These are phyloP conservation scores for Viola odorata DNA, from an alignment of 345 rosid species.

Conservation along the genomic window DNA sequence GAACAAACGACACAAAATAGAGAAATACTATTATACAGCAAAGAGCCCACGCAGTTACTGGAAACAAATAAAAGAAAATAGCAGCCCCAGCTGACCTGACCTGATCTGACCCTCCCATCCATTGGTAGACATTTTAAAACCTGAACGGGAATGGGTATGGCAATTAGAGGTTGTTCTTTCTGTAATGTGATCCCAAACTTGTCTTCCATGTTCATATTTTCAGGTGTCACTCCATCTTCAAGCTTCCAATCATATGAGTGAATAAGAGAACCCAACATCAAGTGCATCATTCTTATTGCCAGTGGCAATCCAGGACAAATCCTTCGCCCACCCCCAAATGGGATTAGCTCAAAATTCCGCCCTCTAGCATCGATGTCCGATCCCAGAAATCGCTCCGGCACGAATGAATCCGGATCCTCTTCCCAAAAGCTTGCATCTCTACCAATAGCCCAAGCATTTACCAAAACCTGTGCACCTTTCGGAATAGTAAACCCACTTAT, in stretches of 20 bases:
- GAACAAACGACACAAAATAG: too few relatives aligned
- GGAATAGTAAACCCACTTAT: not conserved
- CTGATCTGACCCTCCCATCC: too few relatives aligned
- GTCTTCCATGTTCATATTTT: constrained; percentile 18
- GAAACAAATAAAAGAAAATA: too few relatives aligned
- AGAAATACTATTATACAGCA: too few relatives aligned
- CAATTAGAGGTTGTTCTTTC: constrained; percentile 24
- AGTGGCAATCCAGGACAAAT: constrained; percentile 38
- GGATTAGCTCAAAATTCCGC: constrained; percentile 15
- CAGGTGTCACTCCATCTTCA: constrained; percentile 13
- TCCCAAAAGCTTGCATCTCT: not conserved
- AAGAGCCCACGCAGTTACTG: too few relatives aligned
- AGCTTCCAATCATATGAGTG: constrained; percentile 29
- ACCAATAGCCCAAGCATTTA: not conserved
- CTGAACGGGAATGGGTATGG: constrained; percentile 7
- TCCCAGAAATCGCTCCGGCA: constrained; percentile 12
- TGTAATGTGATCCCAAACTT: constrained; percentile 25
- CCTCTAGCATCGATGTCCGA: constrained; percentile 9
- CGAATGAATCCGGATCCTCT: not conserved
- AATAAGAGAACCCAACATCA: constrained; percentile 39
- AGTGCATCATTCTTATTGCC: constrained; percentile 27
- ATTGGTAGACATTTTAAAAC: too few relatives aligned
- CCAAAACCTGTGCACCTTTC: constrained; percentile 2
- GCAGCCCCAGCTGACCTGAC: too few relatives aligned
- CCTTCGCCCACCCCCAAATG: constrained; percentile 30